Evolutionary conservation across 2,329 filamentous ascomycete genomes (phyloP).

Genomic region (Setomelanomma holmii): DNA sequence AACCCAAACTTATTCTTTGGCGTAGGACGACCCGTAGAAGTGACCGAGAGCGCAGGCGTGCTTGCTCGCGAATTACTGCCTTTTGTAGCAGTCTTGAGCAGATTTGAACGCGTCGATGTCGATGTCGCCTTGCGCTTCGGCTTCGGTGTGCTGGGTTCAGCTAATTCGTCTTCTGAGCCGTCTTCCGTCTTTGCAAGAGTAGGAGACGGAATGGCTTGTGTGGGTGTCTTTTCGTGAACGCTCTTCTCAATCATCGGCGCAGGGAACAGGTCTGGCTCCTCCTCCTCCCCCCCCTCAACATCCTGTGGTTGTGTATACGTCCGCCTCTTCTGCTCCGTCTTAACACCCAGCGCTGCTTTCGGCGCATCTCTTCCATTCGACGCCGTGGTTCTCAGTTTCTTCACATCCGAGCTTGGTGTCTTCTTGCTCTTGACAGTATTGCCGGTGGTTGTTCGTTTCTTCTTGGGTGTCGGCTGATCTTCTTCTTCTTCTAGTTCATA

Average conservation of each 20-base stretch:
- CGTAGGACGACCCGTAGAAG: not conserved
- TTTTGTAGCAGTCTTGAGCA: not conserved
- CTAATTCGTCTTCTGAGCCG: too few species aligned
- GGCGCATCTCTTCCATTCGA: too few species aligned
- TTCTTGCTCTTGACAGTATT: not conserved
- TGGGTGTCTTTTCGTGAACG: not conserved
- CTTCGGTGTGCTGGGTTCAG: not conserved
- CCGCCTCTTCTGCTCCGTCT: not conserved
- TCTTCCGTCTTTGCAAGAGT: too few species aligned
- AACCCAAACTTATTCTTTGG: conserved; percentile 12
- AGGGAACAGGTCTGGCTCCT: not conserved
- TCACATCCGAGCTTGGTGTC: too few species aligned
- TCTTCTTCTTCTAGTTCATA: not conserved
- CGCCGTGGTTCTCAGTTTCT: too few species aligned
- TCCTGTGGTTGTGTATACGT: too few species aligned
- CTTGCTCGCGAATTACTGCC: not conserved
- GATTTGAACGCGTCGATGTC: too few species aligned
- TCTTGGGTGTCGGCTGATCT: not conserved
- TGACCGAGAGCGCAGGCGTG: too few species aligned
- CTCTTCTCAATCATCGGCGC: not conserved
- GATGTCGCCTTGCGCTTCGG: not conserved
- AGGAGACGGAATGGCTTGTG: too few species aligned
- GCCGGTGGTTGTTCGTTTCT: not conserved
- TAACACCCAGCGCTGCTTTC: too few species aligned
- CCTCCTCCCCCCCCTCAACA: not conserved